Percentiles rank a stretch among this genome's conserved stretches.
These are phyloP conservation scores for Pythium plurisporium DNA, from an alignment of 352 stramenopile genomes.

Conservation along the genomic window DNA sequence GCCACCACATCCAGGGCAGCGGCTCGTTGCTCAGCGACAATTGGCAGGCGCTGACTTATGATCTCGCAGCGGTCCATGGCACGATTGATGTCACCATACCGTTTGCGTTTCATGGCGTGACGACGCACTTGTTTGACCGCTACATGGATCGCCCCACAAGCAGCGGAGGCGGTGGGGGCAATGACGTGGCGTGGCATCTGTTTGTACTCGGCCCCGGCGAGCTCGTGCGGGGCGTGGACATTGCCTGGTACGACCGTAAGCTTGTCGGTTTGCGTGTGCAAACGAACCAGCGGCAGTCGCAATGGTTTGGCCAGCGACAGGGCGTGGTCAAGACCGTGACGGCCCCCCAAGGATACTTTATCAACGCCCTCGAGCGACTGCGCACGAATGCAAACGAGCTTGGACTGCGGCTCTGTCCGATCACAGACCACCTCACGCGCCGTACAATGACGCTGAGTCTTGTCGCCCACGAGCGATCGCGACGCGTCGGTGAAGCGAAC, in stretches of 20 bases:
- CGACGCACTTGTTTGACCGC: constrained; percentile 17
- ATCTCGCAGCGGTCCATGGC: constrained; percentile 19
- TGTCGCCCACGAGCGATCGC: constrained; percentile 3
- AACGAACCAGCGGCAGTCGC: constrained; percentile 32
- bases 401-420: constrained; percentile 19
- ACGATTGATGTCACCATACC: not conserved
- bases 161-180: not conserved
- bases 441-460: not conserved
- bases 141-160: constrained; percentile 7
- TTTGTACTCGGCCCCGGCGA: constrained; percentile 22
- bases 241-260: constrained; percentile 14
- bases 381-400: constrained; percentile 2
- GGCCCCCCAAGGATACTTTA: constrained; percentile 22
- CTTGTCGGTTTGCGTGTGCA: constrained; percentile 24
- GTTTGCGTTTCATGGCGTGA: constrained; percentile 9
- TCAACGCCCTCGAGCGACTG: constrained; percentile 21
- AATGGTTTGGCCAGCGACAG: constrained; percentile 24
- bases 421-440: constrained; percentile 13
- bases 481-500: not conserved
- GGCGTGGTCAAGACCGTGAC: constrained; percentile 26
- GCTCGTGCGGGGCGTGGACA: constrained; percentile 19
- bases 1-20: constrained; percentile 23
- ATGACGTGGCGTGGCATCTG: constrained; percentile 12
- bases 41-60: constrained; percentile 22
- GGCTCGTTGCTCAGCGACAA: constrained; percentile 17